Evolutionary conservation across 441 rosid genomes (phyloP).

Genomic region (Syzygium syzygioides): DNA sequence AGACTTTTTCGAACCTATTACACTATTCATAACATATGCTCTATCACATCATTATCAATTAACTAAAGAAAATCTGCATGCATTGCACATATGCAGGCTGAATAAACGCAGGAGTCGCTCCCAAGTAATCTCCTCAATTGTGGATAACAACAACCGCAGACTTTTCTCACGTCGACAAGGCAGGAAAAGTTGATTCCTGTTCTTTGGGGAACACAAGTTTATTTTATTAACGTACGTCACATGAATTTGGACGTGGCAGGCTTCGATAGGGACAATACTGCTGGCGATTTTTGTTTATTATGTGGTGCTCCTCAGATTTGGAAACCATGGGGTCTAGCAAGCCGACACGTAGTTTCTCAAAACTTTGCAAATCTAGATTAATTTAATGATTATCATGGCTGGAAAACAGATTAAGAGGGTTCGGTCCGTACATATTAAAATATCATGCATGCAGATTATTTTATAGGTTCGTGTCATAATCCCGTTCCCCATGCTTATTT

Average conservation of each 20-base stretch:
- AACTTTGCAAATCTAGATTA: background rate
- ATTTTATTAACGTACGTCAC: background rate
- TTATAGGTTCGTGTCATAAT: background rate
- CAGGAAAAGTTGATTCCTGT: background rate
- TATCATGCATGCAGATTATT: constrained; percentile 8
- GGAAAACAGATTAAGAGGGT: background rate
- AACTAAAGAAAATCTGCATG: background rate
- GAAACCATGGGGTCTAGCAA: background rate
- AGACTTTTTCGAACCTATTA: background rate
- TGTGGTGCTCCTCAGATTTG: background rate
- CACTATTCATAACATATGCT: background rate
- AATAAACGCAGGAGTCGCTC: background rate
- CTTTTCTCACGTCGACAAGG: background rate
- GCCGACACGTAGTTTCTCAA: constrained; percentile 9
- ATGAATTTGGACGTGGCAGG: constrained; percentile 15
- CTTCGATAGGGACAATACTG: background rate
- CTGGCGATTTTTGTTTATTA: background rate
- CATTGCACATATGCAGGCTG: background rate
- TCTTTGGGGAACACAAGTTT: background rate
- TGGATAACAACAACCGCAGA: background rate
- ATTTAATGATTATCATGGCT: background rate
- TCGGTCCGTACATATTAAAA: background rate
- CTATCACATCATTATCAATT: background rate
- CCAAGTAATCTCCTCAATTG: background rate
- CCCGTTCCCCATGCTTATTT: constrained; percentile 1